phyloP scores from a whole-genome alignment of 352 stramenopile genomes.

The Halophytophthora polymorphica region DNA sequence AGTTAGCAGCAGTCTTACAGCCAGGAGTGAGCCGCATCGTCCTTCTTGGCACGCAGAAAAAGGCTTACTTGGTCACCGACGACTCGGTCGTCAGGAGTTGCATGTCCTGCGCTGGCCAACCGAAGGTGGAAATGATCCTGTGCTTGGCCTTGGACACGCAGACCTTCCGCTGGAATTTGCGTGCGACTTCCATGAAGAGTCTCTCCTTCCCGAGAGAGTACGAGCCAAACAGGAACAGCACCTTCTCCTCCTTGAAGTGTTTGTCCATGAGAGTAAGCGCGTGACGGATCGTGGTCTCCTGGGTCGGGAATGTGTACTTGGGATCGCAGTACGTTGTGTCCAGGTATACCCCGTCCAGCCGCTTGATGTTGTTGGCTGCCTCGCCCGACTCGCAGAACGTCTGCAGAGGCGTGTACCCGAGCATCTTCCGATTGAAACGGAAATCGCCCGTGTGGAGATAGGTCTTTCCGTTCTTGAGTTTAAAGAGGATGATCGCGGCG shows the following conservation, averaged over 20 bases:
- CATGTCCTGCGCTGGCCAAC: slow-evolving; percentile 81
- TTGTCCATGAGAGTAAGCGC: slow-evolving; percentile 57
- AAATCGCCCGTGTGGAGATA: slow-evolving; percentile 93
- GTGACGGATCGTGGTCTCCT: slow-evolving; percentile 70
- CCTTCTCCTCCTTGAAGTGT: slow-evolving; percentile 49
- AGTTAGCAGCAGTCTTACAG: neutral
- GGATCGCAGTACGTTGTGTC: slow-evolving; percentile 97
- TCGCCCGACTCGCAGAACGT: slow-evolving; percentile 33
- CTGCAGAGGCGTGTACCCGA: slow-evolving; percentile 50
- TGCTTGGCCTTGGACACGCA: slow-evolving; percentile 76
- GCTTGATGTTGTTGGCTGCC: slow-evolving; percentile 19
- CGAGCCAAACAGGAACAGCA: slow-evolving; percentile 94
- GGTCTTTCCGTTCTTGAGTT: slow-evolving; percentile 68
- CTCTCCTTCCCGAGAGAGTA: slow-evolving; percentile 98
- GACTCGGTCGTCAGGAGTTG: slow-evolving; percentile 85
- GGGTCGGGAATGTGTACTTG: slow-evolving; percentile 93
- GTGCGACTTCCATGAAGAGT: slow-evolving; percentile 94
- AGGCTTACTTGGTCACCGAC: slow-evolving; percentile 59
- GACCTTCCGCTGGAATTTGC: slow-evolving; percentile 66
- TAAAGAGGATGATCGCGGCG: slow-evolving; percentile 94
- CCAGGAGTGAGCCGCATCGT: slow-evolving; percentile 1
- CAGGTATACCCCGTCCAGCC: slow-evolving; percentile 89
- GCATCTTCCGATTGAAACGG: slow-evolving; percentile 74
- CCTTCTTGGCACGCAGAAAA: neutral
- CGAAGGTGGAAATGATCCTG: slow-evolving; percentile 86